Base-by-base conservation (phyloP, 2,329 filamentous ascomycete genomes). In the Pseudogymnoascus sp. region DNA sequence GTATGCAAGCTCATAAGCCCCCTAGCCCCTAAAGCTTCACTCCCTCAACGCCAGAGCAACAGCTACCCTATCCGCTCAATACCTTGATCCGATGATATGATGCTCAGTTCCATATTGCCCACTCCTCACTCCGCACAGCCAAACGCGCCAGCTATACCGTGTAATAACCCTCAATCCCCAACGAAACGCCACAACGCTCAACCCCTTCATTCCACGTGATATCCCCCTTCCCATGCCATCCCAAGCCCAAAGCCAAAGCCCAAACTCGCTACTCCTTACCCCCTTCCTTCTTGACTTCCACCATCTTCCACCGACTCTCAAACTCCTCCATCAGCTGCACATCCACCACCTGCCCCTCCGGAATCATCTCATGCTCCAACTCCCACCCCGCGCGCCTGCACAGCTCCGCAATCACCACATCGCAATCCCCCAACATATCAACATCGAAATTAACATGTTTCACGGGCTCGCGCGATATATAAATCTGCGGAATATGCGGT, bases 371-470 rank as follows among this genome's bases (percentile, higher is more conserved):
- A 70, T 97, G 91, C 47, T 82, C 72, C 60, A 96, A 74, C 6
- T 84, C 78, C 94, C 94, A 97, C 2, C 87, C 88, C 1, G 90
- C 86, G 11, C 90, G 84, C 47, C 86, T 83, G 71, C 90, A 93
- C 59, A 99, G 81, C 76, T 97, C 93, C 0, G 88, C 82, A 12
- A 97, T 89, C 7, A 97, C 86, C 39, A 91, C 82, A 71, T 99
- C 94, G 74, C 93, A 97, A 72, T 97, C 91, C 35, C 94, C 94
- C n/a, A 97, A 80, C 61, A 99, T 81, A 72, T 97, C 92, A 67
- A 99, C 91, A 74, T 99, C 94, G 68, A 99, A 97, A 72, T 95
- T 91, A 72, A 96, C 89, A 74, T 97, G 93, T 35, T 80, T 81
- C 61, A 96, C 90, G 2, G 91, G 87, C 76, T 89, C 88, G 66